phyloP scores from a whole-genome alignment of 2,329 filamentous ascomycete genomes.

The Trichoderma sp. region DNA sequence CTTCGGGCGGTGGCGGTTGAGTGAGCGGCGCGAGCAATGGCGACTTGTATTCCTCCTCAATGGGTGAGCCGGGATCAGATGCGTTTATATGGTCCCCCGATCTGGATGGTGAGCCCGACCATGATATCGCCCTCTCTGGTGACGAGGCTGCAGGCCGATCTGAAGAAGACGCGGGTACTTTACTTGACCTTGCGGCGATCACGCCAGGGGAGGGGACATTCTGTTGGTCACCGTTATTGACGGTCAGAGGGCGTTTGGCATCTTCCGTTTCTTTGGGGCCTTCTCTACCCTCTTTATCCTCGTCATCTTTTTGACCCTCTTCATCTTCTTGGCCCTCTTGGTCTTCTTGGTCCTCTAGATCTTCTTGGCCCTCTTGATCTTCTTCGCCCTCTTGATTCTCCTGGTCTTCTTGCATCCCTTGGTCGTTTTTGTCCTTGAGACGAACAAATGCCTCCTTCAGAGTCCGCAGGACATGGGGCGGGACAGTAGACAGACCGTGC shows the following conservation, averaged over 20 bases:
- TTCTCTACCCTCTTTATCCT: conserved; percentile 15
- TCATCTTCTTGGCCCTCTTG: no score
- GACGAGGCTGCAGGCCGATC: conserved; percentile 7
- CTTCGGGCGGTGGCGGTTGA: conserved; percentile 6
- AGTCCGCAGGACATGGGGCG: conserved; percentile 42
- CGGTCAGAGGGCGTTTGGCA: background rate
- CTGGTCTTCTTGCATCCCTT: background rate
- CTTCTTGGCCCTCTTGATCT: background rate
- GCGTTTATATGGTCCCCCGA: background rate
- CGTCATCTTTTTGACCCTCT: background rate
- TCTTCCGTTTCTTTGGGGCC: background rate
- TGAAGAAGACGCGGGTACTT: conserved; percentile 6
- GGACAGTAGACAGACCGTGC: conserved; percentile 41
- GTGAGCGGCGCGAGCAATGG: conserved; percentile 5
- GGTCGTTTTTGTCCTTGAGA: conserved; percentile 9
- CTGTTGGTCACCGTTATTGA: background rate
- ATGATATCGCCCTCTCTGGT: conserved; percentile 30
- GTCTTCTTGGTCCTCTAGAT: background rate
- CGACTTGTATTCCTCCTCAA: background rate
- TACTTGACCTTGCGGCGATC: conserved; percentile 6
- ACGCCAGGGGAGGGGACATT: background rate
- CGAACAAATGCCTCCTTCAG: conserved; percentile 36
- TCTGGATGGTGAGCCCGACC: conserved; percentile 33
- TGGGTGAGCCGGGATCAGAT: background rate
- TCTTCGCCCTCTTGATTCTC: background rate